Base-by-base conservation (phyloP, 164 flowering plant genomes). In the Vitis amurensis region DNA sequence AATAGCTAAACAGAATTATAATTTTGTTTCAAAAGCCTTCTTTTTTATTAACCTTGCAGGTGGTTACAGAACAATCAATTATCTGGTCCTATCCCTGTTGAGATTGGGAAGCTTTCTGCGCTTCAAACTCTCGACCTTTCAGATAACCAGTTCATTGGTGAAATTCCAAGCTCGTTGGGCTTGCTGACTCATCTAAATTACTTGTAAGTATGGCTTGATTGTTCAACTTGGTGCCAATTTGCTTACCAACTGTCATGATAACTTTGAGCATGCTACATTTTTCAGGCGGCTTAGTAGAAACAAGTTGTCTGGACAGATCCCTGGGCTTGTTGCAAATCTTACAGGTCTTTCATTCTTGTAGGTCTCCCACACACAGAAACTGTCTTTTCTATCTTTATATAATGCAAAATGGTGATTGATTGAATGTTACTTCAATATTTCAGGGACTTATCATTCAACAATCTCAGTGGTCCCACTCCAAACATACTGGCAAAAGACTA, bases 361-460 rank as follows among this genome's bases (percentile, higher is more conserved):
- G 58, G 98, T 90, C 50, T 71, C 70, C 68, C 51, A 15, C 44
- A 15, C 19, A 52, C 51, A 19, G 13, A 13, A 62, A 57, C 30
- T 71, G 47, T 64, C 2, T 49, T 50, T 78, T 50, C 30, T 53
- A 17, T 16, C 44, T 48, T 37, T 53, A 4, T 19, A 19, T 58
- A 30, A 19, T 44, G 11, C 50, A 19, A 9, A 50, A 14, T 50
- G 59, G 17, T 8, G 68, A 59, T 19, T 52, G 27, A 23, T 23
- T 23, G 0, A 23, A 23, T 37, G 44, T 37, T 37, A 37, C 7
- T 37, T 37, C 17, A 30, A 31, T 47, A 0, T 58, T 56, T 16
- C 87, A 95, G 98, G 89, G 99, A 96, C 76, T 83, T 93, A 52
- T 91, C 99, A 19, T 90, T 82, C 77, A 96, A 96, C 75, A 96